Percentiles rank a stretch among this genome's conserved stretches.
Evolutionary conservation across 1,284 basidiomycete species (phyloP).

Genomic region (Boletellus deceptivus): DNA sequence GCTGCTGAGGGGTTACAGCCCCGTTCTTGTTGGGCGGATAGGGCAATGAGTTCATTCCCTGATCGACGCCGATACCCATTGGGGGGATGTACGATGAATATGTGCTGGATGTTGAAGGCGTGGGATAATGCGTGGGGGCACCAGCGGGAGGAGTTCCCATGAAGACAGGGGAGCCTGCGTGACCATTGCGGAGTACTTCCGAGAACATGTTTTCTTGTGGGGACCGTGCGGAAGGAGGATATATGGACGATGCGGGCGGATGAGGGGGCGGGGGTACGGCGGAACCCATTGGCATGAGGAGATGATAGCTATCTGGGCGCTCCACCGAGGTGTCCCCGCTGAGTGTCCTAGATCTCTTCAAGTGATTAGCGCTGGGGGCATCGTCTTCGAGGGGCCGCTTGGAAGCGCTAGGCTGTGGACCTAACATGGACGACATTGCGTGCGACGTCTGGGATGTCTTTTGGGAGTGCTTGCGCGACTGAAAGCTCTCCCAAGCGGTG

Average conservation of each 20-base stretch:
- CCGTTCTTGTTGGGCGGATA: slow-evolving; percentile 29
- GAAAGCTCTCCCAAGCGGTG: slow-evolving; percentile 86
- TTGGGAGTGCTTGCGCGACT: slow-evolving; percentile 49
- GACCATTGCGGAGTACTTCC: slow-evolving; percentile 55
- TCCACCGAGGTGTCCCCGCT: slow-evolving; percentile 40
- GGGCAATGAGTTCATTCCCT: slow-evolving; percentile 48
- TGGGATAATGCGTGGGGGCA: slow-evolving; percentile 31
- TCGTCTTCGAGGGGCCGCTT: slow-evolving; percentile 56
- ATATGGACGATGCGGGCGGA: slow-evolving; percentile 36
- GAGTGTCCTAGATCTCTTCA: slow-evolving; percentile 52
- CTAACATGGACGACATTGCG: slow-evolving; percentile 31
- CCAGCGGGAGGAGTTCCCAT: slow-evolving; percentile 44
- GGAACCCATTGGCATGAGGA: slow-evolving; percentile 53
- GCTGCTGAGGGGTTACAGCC: slow-evolving; percentile 20
- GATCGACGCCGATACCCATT: slow-evolving; percentile 56
- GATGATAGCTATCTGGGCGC: slow-evolving; percentile 48
- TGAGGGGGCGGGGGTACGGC: slow-evolving; percentile 37
- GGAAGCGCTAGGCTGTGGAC: slow-evolving; percentile 18
- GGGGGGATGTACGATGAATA: slow-evolving; percentile 59
- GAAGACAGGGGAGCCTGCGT: slow-evolving; percentile 62
- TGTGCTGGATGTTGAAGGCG: slow-evolving; percentile 34
- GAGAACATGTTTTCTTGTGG: slow-evolving; percentile 56
- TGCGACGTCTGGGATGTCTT: slow-evolving; percentile 30
- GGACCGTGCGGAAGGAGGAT: slow-evolving; percentile 32
- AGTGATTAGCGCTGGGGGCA: slow-evolving; percentile 27